phyloP scores from a whole-genome alignment of 1,284 basidiomycete species.

The Porogramme epimiltina region DNA sequence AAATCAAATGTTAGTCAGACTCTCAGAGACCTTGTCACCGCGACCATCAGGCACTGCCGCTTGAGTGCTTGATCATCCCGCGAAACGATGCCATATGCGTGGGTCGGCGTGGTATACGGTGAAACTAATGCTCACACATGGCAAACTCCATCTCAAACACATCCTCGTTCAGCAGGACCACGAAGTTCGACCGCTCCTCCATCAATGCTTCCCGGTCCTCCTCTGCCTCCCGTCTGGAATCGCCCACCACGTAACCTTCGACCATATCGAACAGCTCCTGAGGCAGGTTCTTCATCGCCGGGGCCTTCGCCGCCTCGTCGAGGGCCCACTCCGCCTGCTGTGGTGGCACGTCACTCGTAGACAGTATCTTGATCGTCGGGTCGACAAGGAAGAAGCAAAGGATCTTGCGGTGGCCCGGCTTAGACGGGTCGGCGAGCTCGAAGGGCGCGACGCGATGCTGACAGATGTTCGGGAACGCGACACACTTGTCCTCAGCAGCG shows the following conservation, averaged over 20 bases:
- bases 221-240: conserved; percentile 1
- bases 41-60: too few relatives aligned
- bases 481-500: conserved; percentile 24
- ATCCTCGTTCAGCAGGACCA: not conserved
- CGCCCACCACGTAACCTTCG: conserved; percentile 10
- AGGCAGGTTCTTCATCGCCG: not conserved
- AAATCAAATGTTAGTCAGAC: too few relatives aligned
- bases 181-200: conserved; percentile 3
- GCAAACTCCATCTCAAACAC: conserved; percentile 5
- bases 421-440: conserved; percentile 29
- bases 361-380: conserved; percentile 22
- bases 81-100: too few relatives aligned
- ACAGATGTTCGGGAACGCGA: conserved; percentile 38
- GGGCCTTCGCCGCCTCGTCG: not conserved
- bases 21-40: too few relatives aligned
- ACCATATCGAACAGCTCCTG: conserved; percentile 5
- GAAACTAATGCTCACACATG: conserved; percentile 7
- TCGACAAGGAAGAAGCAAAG: conserved; percentile 37
- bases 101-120: not conserved
- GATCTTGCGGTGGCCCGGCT: conserved; percentile 36
- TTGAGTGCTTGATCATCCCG: too few relatives aligned
- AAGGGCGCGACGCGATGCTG: conserved; percentile 38
- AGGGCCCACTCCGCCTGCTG: conserved; percentile 16
- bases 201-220: conserved; percentile 1
- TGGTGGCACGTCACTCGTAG: conserved; percentile 21